Base-by-base conservation (phyloP, 1,284 basidiomycete species). In the Calocybe gambosa region DNA sequence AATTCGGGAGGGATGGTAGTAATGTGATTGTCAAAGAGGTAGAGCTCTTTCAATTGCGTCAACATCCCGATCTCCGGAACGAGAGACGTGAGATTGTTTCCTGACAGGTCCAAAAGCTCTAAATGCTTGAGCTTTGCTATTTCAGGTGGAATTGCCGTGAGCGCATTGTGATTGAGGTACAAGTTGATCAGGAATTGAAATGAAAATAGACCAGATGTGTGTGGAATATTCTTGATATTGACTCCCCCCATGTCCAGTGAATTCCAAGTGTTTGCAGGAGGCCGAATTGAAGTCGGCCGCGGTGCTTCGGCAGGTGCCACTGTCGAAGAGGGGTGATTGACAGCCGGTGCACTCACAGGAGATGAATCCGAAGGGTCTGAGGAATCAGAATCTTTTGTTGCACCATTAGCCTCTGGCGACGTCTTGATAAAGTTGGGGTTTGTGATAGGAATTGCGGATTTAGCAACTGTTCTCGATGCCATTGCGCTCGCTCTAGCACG, bases 181-280 rank as follows among this genome's bases (percentile, higher is more conserved):
- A 99, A 82, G 53, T 87, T 90, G 52, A 89, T 90, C 53, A 99
- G 82, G 71, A 92, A 93, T 13, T 78, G 78, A 73, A 97, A 98
- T n/a, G 82, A 75, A 72, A 98, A 99, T 28, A 96, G 74, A 50
- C 85, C 88, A 40, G 89, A 84, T 10, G 80, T 82, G 9, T 80
- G 68, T 21, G 93, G 89, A 42, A 99, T 74, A 56, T 89, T 93
- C 76, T 95, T 95, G 62, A 99, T 81, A 53, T 84, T 81, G 51
- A 97, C 85, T 3, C 95, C 95, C 47, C 96, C 95, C 82, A 99
- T 93, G 67, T 99, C 95, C 49, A 99, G 74, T 10, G 91, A 91
- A 23, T 74, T 87, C 94, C 95, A 99, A 0, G 82, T 80, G 63
- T 80, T 86, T 58, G 79, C 76, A 39, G 80, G 78, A 10, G 80